Evolutionary conservation across 768 basidiomycete genomes (phyloP).

Genomic region (Russula brevipes): DNA sequence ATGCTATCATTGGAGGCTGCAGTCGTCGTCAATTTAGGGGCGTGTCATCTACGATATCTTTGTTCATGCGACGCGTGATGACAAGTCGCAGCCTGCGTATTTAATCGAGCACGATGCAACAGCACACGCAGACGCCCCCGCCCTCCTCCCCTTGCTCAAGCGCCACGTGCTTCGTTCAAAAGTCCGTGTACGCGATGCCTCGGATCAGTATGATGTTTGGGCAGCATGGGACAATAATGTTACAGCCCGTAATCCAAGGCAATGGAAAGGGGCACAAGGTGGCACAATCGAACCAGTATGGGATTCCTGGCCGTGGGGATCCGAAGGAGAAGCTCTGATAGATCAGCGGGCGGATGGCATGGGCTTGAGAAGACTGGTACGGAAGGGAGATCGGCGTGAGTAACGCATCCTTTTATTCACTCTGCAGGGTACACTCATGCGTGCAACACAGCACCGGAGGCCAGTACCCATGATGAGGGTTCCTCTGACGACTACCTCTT

Average conservation of each 20-base stretch:
- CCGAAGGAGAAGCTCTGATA: slow-evolving; percentile 43
- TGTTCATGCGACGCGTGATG: slow-evolving; percentile 56
- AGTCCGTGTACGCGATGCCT: slow-evolving; percentile 75
- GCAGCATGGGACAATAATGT: slow-evolving; percentile 61
- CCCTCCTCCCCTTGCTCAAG: slow-evolving; percentile 69
- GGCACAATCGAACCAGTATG: slow-evolving; percentile 77
- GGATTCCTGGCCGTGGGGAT: slow-evolving; percentile 62
- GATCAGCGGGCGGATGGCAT: slow-evolving; percentile 73
- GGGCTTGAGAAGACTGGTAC: slow-evolving; percentile 68
- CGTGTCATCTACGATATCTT: slow-evolving; percentile 87
- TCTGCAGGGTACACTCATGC: slow-evolving; percentile 10
- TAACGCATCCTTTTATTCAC: slow-evolving; percentile 24
- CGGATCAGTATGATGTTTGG: slow-evolving; percentile 77
- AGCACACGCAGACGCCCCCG: slow-evolving; percentile 39
- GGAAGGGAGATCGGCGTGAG: slow-evolving; percentile 72
- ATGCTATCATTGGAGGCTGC: slow-evolving; percentile 18
- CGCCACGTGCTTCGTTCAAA: slow-evolving; percentile 85
- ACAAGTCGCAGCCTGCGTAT: slow-evolving; percentile 47
- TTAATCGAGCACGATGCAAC: slow-evolving; percentile 69
- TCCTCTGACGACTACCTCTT: slow-evolving; percentile 57
- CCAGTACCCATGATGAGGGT: slow-evolving; percentile 51
- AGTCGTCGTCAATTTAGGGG: slow-evolving; percentile 48
- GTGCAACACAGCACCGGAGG: slow-evolving; percentile 53
- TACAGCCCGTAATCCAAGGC: slow-evolving; percentile 39
- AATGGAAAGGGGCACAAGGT: slow-evolving; percentile 59